Evolutionary conservation across 1,284 basidiomycete species (phyloP).

Genomic region (Heterobasidion occidentale): DNA sequence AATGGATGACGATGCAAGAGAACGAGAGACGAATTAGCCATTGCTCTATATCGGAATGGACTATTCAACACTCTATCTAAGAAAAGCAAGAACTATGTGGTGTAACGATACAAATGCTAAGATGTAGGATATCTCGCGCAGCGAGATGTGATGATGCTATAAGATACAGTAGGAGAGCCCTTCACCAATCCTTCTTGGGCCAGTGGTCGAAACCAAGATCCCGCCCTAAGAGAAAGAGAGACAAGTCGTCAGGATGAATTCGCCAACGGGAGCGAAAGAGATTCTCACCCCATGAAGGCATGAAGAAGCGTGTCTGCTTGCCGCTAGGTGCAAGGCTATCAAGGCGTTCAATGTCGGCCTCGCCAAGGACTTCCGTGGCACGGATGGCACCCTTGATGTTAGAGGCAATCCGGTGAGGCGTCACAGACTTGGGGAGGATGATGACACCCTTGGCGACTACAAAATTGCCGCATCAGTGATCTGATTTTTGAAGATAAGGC

Average conservation of each 20-base stretch:
- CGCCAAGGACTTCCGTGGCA: slow-evolving; percentile 42
- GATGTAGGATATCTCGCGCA: not conserved
- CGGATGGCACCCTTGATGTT: slow-evolving; percentile 54
- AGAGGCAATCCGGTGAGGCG: slow-evolving; percentile 58
- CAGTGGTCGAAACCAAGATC: slow-evolving; percentile 67
- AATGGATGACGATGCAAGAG: no score
- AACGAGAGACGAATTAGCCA: no score
- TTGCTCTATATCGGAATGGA: no score
- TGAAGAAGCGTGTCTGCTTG: slow-evolving; percentile 62
- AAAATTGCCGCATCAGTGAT: slow-evolving; percentile 5
- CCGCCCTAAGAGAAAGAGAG: slow-evolving; percentile 31
- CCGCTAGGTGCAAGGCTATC: slow-evolving; percentile 62
- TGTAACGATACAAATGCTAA: not conserved
- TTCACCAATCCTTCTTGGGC: slow-evolving; percentile 19
- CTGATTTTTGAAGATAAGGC: not conserved
- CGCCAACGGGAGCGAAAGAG: slow-evolving; percentile 2
- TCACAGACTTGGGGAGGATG: slow-evolving; percentile 74
- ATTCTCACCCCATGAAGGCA: slow-evolving; percentile 60
- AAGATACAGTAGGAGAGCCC: not conserved
- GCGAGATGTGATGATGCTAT: not conserved
- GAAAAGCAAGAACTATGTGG: no score
- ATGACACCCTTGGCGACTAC: slow-evolving; percentile 58
- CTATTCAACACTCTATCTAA: no score
- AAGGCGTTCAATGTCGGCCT: slow-evolving; percentile 54
- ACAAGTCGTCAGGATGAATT: slow-evolving; percentile 7